These are phyloP conservation scores for Amphicarpaea edgeworthii DNA, from an alignment of 306 rosid species.

Conservation along the genomic window DNA sequence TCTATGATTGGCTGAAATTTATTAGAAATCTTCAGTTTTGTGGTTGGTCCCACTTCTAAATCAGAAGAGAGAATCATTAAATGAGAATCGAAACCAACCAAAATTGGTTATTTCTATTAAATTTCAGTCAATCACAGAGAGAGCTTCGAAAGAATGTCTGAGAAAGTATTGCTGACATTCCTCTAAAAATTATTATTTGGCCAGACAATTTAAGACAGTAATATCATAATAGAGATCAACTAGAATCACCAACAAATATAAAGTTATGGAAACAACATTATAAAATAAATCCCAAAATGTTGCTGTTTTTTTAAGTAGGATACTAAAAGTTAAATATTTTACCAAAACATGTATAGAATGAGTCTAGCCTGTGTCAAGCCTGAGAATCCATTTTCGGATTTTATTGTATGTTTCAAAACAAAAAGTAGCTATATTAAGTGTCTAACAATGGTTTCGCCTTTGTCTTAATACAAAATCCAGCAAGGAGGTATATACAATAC, in stretches of 20 bases:
- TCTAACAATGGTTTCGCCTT: not conserved
- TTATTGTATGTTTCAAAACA: not conserved
- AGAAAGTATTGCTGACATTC: no score
- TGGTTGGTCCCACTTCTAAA: no score
- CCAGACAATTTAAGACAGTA: slow-evolving; percentile 14
- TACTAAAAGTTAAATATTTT: slow-evolving; percentile 4
- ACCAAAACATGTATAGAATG: slow-evolving; percentile 8
- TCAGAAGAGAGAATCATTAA: no score
- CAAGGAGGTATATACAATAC: slow-evolving; percentile 13
- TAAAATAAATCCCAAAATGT: not conserved
- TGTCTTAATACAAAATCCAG: not conserved
- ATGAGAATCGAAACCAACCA: no score
- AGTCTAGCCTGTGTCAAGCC: not conserved
- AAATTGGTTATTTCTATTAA: no score
- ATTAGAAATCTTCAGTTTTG: no score
- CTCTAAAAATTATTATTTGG: not conserved
- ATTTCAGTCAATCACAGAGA: no score
- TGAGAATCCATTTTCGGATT: not conserved
- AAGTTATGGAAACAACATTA: not conserved
- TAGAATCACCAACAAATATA: slow-evolving; percentile 27
- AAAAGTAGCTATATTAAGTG: not conserved
- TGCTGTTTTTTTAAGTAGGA: not conserved
- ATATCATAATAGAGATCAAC: slow-evolving; percentile 29
- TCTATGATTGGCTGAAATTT: no score
- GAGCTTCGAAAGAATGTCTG: no score